phyloP scores from a whole-genome alignment of 768 basidiomycete species.

The Agaricus subrufescens region DNA sequence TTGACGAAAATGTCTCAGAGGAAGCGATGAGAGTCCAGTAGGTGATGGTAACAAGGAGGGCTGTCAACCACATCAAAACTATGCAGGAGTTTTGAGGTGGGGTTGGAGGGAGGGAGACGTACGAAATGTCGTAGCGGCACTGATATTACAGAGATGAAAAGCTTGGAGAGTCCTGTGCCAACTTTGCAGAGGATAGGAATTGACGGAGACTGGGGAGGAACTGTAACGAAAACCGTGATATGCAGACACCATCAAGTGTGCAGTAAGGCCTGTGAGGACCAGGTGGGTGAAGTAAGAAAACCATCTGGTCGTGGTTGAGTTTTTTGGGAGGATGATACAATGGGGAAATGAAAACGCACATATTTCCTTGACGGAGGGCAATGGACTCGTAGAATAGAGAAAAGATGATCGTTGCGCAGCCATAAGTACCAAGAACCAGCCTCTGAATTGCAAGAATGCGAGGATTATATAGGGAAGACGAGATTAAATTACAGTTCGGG shows the following conservation, averaged over 20 bases:
- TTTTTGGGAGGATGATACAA: neutral
- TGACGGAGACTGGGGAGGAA: slow-evolving; percentile 15
- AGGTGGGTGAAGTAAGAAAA: slow-evolving; percentile 66
- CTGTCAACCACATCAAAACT: slow-evolving; percentile 24
- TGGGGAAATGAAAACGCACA: neutral
- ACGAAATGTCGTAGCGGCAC: slow-evolving; percentile 56
- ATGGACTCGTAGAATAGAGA: slow-evolving; percentile 8
- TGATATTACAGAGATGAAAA: slow-evolving; percentile 48
- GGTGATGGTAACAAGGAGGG: slow-evolving; percentile 59
- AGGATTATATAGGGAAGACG: neutral
- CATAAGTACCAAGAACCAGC: neutral
- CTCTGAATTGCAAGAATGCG: slow-evolving; percentile 1
- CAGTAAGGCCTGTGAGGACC: slow-evolving; percentile 53
- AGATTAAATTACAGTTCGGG: neutral
- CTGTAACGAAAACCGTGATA: slow-evolving; percentile 39
- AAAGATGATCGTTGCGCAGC: slow-evolving; percentile 1
- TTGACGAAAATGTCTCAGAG: slow-evolving; percentile 31
- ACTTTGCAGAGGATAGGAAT: slow-evolving; percentile 49
- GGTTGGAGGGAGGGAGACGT: slow-evolving; percentile 19
- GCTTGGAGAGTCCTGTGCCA: slow-evolving; percentile 55
- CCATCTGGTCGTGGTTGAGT: slow-evolving; percentile 34
- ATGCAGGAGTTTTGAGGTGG: too few species aligned
- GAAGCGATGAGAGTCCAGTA: slow-evolving; percentile 56
- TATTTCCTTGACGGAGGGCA: slow-evolving; percentile 6
- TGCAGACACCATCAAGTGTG: slow-evolving; percentile 59